These are phyloP conservation scores for Evernia prunastri DNA, from an alignment of 495 filamentous ascomycete genomes.

Conservation along the genomic window DNA sequence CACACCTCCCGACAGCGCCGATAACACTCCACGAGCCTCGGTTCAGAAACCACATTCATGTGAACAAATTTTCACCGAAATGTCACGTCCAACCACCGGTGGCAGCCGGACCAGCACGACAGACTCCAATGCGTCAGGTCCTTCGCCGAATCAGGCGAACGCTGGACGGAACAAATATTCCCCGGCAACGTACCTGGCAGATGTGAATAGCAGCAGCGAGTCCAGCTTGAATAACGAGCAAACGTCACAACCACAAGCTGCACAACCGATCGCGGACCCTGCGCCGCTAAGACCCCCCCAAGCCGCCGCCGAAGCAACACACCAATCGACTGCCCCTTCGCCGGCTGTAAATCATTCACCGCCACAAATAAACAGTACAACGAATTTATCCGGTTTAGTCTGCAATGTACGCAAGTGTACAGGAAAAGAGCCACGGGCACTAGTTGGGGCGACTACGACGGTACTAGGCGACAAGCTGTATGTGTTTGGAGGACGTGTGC, in stretches of 20 bases:
- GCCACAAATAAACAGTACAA: slow-evolving; percentile 39
- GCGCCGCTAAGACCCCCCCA: slow-evolving; percentile 4
- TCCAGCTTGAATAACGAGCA: slow-evolving; percentile 39
- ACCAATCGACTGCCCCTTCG: slow-evolving; percentile 25
- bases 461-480: slow-evolving; percentile 91
- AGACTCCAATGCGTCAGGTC: slow-evolving; percentile 51
- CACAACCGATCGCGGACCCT: slow-evolving; percentile 14
- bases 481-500: slow-evolving; percentile 85
- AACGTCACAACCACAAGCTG: slow-evolving; percentile 10
- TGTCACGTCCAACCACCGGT: slow-evolving; percentile 29
- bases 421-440: slow-evolving; percentile 78
- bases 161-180: slow-evolving; percentile 26
- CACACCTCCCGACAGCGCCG: slow-evolving; percentile 20
- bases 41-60: slow-evolving; percentile 22
- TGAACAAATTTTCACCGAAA: slow-evolving; percentile 17
- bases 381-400: slow-evolving; percentile 77
- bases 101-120: slow-evolving; percentile 51
- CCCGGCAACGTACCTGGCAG: slow-evolving; percentile 27
- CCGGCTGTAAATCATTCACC: slow-evolving; percentile 25
- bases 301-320: slow-evolving; percentile 3
- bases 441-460: slow-evolving; percentile 93
- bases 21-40: slow-evolving; percentile 22
- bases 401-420: slow-evolving; percentile 92
- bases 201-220: slow-evolving; percentile 50
- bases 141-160: slow-evolving; percentile 40